Percentiles rank a stretch among this genome's conserved stretches.
phyloP scores from a whole-genome alignment of 805 yeast species.

The Kurtzmaniella fragi region DNA sequence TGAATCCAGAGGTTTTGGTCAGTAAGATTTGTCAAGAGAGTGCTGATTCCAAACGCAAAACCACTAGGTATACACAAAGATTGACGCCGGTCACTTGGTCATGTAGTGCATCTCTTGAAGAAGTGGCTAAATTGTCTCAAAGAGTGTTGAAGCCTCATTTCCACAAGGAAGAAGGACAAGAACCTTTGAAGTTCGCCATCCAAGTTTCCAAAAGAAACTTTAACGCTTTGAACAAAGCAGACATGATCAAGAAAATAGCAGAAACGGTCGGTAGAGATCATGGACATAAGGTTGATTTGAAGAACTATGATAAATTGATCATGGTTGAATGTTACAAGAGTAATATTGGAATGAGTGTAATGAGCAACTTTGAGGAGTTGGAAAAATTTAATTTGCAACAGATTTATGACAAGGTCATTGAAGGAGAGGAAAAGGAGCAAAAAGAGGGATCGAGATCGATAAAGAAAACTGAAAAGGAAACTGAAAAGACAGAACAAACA shows the following conservation, averaged over 20 bases:
- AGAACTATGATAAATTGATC: constrained; percentile 70
- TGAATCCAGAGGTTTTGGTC: constrained; percentile 73
- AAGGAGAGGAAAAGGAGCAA: constrained; percentile 9
- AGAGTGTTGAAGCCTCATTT: constrained; percentile 66
- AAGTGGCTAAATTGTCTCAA: constrained; percentile 54
- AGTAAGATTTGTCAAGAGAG: constrained; percentile 59
- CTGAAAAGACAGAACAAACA: neutral
- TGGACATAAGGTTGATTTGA: constrained; percentile 76
- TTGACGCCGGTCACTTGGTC: constrained; percentile 77
- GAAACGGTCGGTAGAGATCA: constrained; percentile 62
- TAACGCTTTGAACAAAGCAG: constrained; percentile 63
- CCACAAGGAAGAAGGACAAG: constrained; percentile 40
- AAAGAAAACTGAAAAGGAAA: neutral
- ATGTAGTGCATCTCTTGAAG: constrained; percentile 66
- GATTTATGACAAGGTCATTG: constrained; percentile 45
- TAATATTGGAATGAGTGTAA: constrained; percentile 83
- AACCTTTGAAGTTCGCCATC: constrained; percentile 63
- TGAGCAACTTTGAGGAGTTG: constrained; percentile 54
- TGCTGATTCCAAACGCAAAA: constrained; percentile 44
- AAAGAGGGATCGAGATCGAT: neutral
- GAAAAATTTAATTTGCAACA: constrained; percentile 79
- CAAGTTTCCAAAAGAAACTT: constrained; percentile 77
- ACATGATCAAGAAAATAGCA: constrained; percentile 71
- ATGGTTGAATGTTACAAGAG: constrained; percentile 86
- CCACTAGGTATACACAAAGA: constrained; percentile 71